Conservation (phyloP, 768 basidiomycete genomes). For the Lentinus tigrinus region DNA sequence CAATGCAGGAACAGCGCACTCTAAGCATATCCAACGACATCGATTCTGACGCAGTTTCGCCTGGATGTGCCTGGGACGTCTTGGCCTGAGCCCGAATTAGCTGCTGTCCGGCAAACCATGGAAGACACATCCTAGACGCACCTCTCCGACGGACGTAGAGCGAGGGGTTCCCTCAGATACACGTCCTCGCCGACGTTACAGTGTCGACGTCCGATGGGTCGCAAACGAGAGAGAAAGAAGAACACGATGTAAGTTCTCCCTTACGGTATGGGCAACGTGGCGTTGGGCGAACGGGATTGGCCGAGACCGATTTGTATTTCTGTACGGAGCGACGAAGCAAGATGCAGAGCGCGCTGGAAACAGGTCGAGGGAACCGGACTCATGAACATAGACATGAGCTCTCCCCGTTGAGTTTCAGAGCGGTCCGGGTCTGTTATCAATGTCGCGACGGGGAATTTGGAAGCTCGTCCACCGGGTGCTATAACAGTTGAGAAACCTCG, state of each 20-base stretch:
- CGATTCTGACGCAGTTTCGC: too few species aligned
- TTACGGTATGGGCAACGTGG: neutral
- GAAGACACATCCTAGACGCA: neutral
- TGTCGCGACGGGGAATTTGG: neutral
- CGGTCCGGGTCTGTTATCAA: neutral
- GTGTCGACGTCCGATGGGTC: neutral
- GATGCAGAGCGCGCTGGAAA: neutral
- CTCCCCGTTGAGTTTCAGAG: neutral
- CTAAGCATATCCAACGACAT: too few species aligned
- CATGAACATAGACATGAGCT: neutral
- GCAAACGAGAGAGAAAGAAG: neutral
- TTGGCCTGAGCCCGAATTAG: neutral
- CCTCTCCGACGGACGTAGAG: neutral
- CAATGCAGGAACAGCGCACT: too few species aligned
- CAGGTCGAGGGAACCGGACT: neutral
- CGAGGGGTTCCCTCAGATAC: neutral
- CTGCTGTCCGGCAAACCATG: neutral
- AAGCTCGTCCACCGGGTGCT: neutral
- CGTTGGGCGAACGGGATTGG: neutral
- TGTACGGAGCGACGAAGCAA: neutral
- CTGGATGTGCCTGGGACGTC: neutral
- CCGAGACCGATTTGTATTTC: neutral
- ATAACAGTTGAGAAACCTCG: neutral
- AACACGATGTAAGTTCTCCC: neutral
- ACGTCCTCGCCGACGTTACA: neutral